Evolutionary conservation across 495 filamentous ascomycete genomes (phyloP), one percentile per base, ranked within the genome.

Genomic region (Darksidea phi): DNA sequence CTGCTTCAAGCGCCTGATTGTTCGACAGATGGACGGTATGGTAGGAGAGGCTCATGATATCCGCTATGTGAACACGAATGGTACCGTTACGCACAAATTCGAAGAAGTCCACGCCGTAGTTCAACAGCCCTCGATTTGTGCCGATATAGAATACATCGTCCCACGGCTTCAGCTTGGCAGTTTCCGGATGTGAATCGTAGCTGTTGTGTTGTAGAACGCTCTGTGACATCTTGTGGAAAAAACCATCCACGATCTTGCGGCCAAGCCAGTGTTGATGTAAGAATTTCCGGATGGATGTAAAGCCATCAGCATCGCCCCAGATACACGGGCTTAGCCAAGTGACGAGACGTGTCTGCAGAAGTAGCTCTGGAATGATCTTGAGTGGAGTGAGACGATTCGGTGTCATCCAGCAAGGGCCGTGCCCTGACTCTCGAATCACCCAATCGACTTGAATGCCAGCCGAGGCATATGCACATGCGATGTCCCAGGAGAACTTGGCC

Each of bases 401-500:
- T 2, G 82, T 75, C 81, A 93, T 89, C 82, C 86, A 92, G 10
- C 67, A 67, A 0, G 88, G 86, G 0, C 89, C 90, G 70, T 88
- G 84, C 2, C 90, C 90, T 6, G 80, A 86, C 36, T 84, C 82
- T 57, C 91, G 81, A 59, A 96, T 91, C 25, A 95, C 76, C 89
- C 85, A 90, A 61, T 90, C 79, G 1, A 95, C 87, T 28, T 83
- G 74, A 48, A 86, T 76, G 1, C 87, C 89, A 0, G 79, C 75
- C 0, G 80, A 77, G 1, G 83, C 86, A 66, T 84, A 87, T 2
- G 80, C 77, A 64, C 91, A 91, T 0, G 84, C 89, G 1, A 83
- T 83, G 76, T 95, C 91, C 78, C 82, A 91, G 0, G 82, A 88
- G 3, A 86, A 88, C 70, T 95, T 95, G 0, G 81, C 84, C 8